These are phyloP conservation scores for Penicillium janthinellum DNA, from an alignment of 2,329 filamentous ascomycete species.

Conservation along the genomic window DNA sequence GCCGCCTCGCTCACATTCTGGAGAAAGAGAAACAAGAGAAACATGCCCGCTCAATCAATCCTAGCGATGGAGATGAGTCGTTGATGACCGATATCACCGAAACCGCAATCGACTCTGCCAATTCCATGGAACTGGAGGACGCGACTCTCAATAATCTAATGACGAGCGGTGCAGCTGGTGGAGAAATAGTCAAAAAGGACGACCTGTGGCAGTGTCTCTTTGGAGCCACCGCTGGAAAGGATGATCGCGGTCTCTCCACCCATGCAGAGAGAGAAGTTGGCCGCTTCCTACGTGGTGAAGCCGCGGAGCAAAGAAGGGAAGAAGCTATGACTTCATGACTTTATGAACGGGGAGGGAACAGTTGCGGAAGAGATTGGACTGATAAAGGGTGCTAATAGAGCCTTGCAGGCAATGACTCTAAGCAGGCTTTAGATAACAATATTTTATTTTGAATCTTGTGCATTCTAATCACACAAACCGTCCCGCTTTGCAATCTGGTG, in stretches of 20 bases:
- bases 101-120: constrained; percentile 76
- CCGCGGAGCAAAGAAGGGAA: constrained; percentile 52
- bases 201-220: constrained; percentile 92
- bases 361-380: neutral
- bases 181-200: constrained; percentile 75
- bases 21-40: constrained; percentile 41
- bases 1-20: constrained; percentile 76
- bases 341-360: neutral
- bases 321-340: neutral
- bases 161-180: constrained; percentile 67
- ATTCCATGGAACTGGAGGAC: constrained; percentile 79
- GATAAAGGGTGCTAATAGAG: too few species aligned
- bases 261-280: constrained; percentile 49
- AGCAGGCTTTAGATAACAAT: too few species aligned
- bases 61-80: constrained; percentile 3
- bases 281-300: constrained; percentile 56
- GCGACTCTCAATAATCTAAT: constrained; percentile 71
- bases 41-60: constrained; percentile 15
- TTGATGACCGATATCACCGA: constrained; percentile 42
- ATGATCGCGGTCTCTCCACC: constrained; percentile 15
- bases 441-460: too few species aligned
- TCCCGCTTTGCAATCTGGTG: too few species aligned
- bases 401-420: too few species aligned
- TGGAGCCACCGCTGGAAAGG: constrained; percentile 52
- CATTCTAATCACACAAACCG: too few species aligned